Evolutionary conservation across 2,329 filamentous ascomycete species (phyloP).

Genomic region (Penicillium sp.): DNA sequence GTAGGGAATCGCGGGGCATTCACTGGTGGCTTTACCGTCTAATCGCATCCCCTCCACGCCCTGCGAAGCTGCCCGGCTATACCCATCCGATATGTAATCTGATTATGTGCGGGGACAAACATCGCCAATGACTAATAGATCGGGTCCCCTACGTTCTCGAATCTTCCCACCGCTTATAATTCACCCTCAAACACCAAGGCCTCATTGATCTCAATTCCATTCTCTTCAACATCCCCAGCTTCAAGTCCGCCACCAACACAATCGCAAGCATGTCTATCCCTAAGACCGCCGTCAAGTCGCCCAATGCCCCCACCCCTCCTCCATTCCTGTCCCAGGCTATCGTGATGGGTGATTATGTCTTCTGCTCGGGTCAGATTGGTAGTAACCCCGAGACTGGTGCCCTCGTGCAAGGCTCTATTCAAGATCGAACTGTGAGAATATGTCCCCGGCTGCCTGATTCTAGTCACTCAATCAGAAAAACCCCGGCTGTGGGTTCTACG

Average conservation of each 20-base stretch:
- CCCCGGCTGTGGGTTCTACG: no score
- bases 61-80: not conserved
- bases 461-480: no score
- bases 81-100: not conserved
- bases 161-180: not conserved
- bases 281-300: conserved; percentile 44
- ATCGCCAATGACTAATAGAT: not conserved
- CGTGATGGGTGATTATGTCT: conserved; percentile 67
- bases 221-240: not conserved
- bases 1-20: not conserved
- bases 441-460: not conserved
- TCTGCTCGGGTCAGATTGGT: conserved; percentile 69
- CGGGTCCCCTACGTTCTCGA: not conserved
- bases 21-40: not conserved
- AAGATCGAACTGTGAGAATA: conserved; percentile 57
- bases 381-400: conserved; percentile 59
- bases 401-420: conserved; percentile 62
- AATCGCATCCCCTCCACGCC: not conserved
- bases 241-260: not conserved
- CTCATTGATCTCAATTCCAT: not conserved
- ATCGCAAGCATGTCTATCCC: conserved; percentile 18
- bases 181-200: no score
- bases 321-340: conserved; percentile 63
- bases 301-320: conserved; percentile 57
- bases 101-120: not conserved